Evolutionary conservation across 306 rosid genomes (phyloP).

Genomic region (Lotus japonicus): DNA sequence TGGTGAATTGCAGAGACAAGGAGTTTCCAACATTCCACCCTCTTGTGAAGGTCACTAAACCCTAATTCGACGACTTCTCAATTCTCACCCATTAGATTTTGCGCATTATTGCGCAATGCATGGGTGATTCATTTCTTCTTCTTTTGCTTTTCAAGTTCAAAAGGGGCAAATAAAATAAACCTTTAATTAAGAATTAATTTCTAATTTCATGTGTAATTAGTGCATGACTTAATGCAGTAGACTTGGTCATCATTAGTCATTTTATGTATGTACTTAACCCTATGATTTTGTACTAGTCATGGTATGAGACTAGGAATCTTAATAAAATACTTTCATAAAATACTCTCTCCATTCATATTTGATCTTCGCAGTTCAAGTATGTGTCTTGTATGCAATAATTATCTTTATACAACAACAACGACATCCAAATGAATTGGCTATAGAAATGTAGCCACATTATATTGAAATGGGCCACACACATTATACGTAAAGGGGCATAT

Average conservation of each 20-base stretch:
- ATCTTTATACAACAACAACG: too few species aligned
- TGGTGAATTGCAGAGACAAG: constrained; percentile 77
- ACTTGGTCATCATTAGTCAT: background rate
- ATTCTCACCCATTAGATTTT: constrained; percentile 22
- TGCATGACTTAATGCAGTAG: background rate
- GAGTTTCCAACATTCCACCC: constrained; percentile 73
- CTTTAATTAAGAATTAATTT: background rate
- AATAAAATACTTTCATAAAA: background rate
- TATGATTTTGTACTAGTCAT: background rate
- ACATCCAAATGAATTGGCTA: too few species aligned
- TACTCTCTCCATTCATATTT: too few species aligned
- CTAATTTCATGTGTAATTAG: background rate
- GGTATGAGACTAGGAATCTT: background rate
- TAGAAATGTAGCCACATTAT: too few species aligned
- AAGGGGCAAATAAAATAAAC: background rate
- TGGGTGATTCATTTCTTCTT: constrained; percentile 3
- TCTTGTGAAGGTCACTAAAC: constrained; percentile 25
- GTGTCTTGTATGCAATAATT: too few species aligned
- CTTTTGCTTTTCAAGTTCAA: background rate
- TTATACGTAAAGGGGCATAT: too few species aligned
- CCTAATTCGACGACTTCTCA: constrained; percentile 58
- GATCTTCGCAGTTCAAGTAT: too few species aligned
- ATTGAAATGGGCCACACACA: too few species aligned
- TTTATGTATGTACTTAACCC: background rate
- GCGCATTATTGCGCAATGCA: too few species aligned